Evolutionary conservation across 2,329 filamentous ascomycete genomes (phyloP).

Genomic region (Myriosclerotinia curreyana): DNA sequence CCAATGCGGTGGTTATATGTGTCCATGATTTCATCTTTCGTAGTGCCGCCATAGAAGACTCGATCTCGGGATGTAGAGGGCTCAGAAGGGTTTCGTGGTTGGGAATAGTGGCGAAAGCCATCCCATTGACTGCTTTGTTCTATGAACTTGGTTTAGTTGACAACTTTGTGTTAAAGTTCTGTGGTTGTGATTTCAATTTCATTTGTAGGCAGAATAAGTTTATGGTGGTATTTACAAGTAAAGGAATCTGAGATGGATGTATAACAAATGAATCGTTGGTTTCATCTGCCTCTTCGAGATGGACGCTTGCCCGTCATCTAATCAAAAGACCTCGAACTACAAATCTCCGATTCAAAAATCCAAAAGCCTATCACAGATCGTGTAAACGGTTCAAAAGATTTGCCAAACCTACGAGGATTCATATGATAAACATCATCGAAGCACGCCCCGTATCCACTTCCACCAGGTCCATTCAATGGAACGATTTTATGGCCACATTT

Average conservation of each 20-base stretch:
- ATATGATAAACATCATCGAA: conserved; percentile 52
- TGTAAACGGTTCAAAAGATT: not conserved
- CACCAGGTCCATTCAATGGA: conserved; percentile 42
- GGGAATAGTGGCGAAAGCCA: conserved; percentile 49
- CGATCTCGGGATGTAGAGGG: conserved; percentile 37
- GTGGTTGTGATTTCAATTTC: not conserved
- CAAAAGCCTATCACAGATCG: no score
- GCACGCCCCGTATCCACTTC: conserved; percentile 40
- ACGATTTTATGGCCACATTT: conserved; percentile 51
- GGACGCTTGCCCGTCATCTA: not conserved
- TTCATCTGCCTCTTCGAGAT: not conserved
- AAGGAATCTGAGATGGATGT: not conserved
- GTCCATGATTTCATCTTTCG: conserved; percentile 46
- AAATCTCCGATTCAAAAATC: not conserved
- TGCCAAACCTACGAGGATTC: conserved; percentile 44
- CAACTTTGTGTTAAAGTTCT: not conserved
- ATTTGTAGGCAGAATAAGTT: not conserved
- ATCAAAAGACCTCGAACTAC: not conserved
- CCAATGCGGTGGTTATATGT: conserved; percentile 46
- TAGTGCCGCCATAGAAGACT: conserved; percentile 50
- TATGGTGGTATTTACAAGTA: not conserved
- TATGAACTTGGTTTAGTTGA: conserved; percentile 12
- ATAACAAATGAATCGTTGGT: not conserved
- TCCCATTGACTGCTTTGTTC: conserved; percentile 53
- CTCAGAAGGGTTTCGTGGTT: conserved; percentile 38